These are phyloP conservation scores for Solanum paucissectum DNA, from an alignment of 257 asterid genomes.

Conservation along the genomic window DNA sequence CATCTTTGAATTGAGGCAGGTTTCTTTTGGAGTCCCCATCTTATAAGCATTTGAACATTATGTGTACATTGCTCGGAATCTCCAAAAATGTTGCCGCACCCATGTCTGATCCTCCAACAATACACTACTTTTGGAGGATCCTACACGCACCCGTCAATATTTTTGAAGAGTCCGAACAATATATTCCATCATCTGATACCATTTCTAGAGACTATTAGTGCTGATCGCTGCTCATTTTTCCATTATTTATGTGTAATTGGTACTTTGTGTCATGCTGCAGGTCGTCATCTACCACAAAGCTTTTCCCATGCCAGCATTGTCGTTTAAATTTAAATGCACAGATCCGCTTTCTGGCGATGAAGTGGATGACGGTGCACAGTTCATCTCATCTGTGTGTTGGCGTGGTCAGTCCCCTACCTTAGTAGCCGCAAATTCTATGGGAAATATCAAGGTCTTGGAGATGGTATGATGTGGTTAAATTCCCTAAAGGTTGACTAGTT, in stretches of 20 bases:
- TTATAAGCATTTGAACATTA: neutral
- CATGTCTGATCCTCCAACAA: neutral
- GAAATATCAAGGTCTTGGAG: slow-evolving; percentile 82
- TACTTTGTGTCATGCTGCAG: slow-evolving; percentile 19
- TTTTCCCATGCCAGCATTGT: slow-evolving; percentile 73
- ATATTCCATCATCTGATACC: neutral
- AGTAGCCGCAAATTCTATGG: slow-evolving; percentile 94
- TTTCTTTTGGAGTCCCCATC: neutral
- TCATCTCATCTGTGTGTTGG: slow-evolving; percentile 95
- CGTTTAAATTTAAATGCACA: slow-evolving; percentile 55
- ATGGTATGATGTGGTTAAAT: slow-evolving; percentile 40
- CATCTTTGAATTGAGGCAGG: neutral
- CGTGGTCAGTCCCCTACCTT: slow-evolving; percentile 74
- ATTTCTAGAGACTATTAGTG: neutral
- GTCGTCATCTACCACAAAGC: slow-evolving; percentile 87
- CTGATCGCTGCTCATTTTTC: neutral
- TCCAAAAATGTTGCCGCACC: neutral
- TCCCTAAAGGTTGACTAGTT: neutral
- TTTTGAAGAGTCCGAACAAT: neutral
- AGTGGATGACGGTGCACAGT: slow-evolving; percentile 64
- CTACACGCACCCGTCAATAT: neutral
- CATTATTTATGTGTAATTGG: neutral
- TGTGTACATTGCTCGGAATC: neutral
- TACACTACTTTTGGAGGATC: neutral
- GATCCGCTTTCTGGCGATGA: slow-evolving; percentile 75